phyloP scores from a whole-genome alignment of 768 basidiomycete genomes.

The Leccinum sublutescens region DNA sequence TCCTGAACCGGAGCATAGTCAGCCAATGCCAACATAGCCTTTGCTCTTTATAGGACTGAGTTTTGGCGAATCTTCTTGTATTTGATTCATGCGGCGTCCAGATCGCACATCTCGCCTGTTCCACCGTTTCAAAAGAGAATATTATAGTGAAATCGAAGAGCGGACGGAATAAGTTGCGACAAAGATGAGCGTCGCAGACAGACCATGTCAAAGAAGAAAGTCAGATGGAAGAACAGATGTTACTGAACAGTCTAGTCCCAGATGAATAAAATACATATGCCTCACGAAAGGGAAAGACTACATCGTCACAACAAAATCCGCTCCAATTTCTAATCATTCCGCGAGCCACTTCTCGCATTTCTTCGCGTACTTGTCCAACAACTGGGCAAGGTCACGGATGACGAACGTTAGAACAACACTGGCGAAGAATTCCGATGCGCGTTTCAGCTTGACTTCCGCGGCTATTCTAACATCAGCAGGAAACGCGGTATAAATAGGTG shows the following conservation, averaged over 20 bases:
- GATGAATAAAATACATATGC: slow-evolving; percentile 35
- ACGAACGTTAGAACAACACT: slow-evolving; percentile 88
- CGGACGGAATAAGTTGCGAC: slow-evolving; percentile 8
- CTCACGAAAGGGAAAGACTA: slow-evolving; percentile 20
- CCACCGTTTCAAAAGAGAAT: slow-evolving; percentile 24
- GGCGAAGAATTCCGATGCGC: slow-evolving; percentile 89
- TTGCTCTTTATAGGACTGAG: not conserved
- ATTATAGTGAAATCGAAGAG: slow-evolving; percentile 21
- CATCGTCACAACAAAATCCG: slow-evolving; percentile 27
- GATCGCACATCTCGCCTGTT: slow-evolving; percentile 8
- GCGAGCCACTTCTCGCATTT: slow-evolving; percentile 91
- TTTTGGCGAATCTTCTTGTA: slow-evolving; percentile 1
- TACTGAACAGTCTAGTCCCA: slow-evolving; percentile 33
- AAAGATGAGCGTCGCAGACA: slow-evolving; percentile 14
- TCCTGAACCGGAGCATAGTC: slow-evolving; percentile 42
- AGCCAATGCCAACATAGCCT: slow-evolving; percentile 10
- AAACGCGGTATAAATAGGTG: slow-evolving; percentile 73
- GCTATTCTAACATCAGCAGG: slow-evolving; percentile 59
- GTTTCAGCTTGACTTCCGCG: slow-evolving; percentile 73
- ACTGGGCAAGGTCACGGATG: slow-evolving; percentile 78
- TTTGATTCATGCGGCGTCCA: slow-evolving; percentile 2
- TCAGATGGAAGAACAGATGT: slow-evolving; percentile 32
- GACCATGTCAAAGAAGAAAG: slow-evolving; percentile 9
- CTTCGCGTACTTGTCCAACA: slow-evolving; percentile 92
- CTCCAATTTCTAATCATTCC: slow-evolving; percentile 48